These are phyloP conservation scores for Apostasia ramifera DNA, from an alignment of 106 monocot species.

Conservation along the genomic window DNA sequence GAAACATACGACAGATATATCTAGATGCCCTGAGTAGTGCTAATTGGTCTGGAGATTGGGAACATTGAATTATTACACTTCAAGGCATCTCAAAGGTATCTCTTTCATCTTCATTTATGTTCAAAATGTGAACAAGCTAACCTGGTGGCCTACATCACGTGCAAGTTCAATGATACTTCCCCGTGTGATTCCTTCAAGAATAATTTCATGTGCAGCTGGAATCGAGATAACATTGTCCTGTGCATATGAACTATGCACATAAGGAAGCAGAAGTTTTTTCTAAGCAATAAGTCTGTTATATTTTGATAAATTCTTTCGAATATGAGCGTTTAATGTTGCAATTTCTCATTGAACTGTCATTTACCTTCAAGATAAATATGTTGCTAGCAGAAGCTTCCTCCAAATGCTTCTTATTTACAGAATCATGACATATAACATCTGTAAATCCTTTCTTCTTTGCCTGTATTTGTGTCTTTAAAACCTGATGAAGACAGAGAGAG, in stretches of 20 bases:
- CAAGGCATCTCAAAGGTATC: no score
- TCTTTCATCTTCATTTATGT: neutral
- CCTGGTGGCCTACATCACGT: constrained; percentile 36
- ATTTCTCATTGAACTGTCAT: neutral
- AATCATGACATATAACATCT: constrained; percentile 31
- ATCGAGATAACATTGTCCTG: constrained; percentile 44
- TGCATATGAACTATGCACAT: neutral
- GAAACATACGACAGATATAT: no score
- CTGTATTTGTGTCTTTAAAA: constrained; percentile 14
- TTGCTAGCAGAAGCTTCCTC: constrained; percentile 88
- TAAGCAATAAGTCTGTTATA: no score
- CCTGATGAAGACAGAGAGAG: constrained; percentile 1
- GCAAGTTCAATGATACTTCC: constrained; percentile 59
- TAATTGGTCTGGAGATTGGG: no score
- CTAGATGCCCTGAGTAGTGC: no score
- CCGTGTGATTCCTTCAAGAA: constrained; percentile 53
- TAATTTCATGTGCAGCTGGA: constrained; percentile 38
- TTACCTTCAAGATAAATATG: constrained; percentile 79
- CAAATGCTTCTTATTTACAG: constrained; percentile 52
- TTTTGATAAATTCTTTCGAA: neutral
- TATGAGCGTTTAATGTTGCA: neutral
- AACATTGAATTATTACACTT: no score
- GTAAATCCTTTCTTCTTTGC: constrained; percentile 14
- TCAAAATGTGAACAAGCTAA: neutral
- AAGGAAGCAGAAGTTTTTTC: neutral